Base-by-base conservation (phyloP, 1,284 basidiomycete species). In the Boletellus sp. region DNA sequence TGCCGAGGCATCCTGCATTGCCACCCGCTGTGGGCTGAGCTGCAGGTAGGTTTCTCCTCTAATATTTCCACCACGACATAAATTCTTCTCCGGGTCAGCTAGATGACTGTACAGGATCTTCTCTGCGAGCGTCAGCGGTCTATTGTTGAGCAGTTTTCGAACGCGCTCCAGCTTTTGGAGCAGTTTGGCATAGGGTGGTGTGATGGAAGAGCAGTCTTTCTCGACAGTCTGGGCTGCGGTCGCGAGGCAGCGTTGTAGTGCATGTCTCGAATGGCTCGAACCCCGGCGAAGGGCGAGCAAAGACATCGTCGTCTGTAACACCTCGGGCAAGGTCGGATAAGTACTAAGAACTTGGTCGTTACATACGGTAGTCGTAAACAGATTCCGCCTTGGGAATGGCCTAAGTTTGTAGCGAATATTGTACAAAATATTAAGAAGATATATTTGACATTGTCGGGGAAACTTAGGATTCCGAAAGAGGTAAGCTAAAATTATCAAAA, bases 1-100 rank as follows among this genome's bases (percentile, higher is more conserved):
- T 40, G 96, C 96, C 39, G 94, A 97, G 35, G 96, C 96, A 70
- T 98, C 94, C 68, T 99, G 96, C 92, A 99, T 97, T 26, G 96
- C 96, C 20, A 99, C 94, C 53, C 96, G 77, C 69, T 98, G 90
- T 6, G 95, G 94, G 50, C 74, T 77, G 34, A 99, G 79, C 69
- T 94, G 94, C 44, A 98, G 76, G 70, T 99, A 97, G 21, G 83
- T 78, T 68, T 94, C 84, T 30, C 95, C 95, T 56, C 95, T 77
- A 34, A 93, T 77, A 47, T 73, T 78, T 19, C 82, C 81, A 40
- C 81, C 81, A 41, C 79, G 75, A 16, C 77, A 77, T 26, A 96
- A 70, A 47, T 74, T 83, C 56, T 82, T 80, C 53, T 86, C 80
- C 8, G 93, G 91, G 54, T 94, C 82, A 55, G 82, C 70, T 44